Percentiles rank a stretch among this genome's conserved stretches.
Evolutionary conservation across 2,329 filamentous ascomycete genomes (phyloP).

Genomic region (Epichloe gansuensis): DNA sequence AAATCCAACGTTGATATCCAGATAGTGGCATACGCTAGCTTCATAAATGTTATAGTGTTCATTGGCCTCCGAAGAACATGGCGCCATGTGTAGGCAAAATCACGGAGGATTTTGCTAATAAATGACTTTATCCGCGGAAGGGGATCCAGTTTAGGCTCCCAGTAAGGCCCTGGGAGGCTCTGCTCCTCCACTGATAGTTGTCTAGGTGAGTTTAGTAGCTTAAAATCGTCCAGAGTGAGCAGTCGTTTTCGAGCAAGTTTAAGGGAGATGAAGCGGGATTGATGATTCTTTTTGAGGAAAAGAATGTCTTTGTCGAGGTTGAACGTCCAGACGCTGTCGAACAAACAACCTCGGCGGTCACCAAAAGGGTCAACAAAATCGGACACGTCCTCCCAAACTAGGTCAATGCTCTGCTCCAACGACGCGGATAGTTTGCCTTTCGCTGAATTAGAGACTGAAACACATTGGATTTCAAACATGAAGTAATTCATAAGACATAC

Average conservation of each 20-base stretch:
- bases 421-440: neutral
- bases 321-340: conserved; percentile 12
- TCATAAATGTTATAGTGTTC: conserved; percentile 9
- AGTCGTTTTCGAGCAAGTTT: conserved; percentile 3
- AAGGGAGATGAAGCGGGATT: conserved; percentile 1
- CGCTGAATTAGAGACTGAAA: neutral
- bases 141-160: conserved; percentile 6
- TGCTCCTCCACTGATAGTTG: neutral
- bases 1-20: conserved; percentile 10
- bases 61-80: conserved; percentile 10
- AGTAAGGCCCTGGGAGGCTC: conserved; percentile 7
- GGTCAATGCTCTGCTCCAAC: conserved; percentile 3
- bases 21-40: conserved; percentile 9
- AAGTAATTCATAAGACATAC: conserved; percentile 5
- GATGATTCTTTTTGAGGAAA: conserved; percentile 8
- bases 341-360: conserved; percentile 8
- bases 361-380: conserved; percentile 13
- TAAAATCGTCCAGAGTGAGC: conserved; percentile 10
- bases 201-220: neutral
- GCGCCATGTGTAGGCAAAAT: conserved; percentile 12
- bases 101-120: conserved; percentile 6
- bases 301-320: conserved; percentile 9
- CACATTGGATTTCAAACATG: neutral
- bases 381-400: conserved; percentile 9
- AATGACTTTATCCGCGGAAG: conserved; percentile 5